These are phyloP conservation scores for Aureobasidium uvarum DNA, from an alignment of 2,329 filamentous ascomycete species.

Conservation along the genomic window DNA sequence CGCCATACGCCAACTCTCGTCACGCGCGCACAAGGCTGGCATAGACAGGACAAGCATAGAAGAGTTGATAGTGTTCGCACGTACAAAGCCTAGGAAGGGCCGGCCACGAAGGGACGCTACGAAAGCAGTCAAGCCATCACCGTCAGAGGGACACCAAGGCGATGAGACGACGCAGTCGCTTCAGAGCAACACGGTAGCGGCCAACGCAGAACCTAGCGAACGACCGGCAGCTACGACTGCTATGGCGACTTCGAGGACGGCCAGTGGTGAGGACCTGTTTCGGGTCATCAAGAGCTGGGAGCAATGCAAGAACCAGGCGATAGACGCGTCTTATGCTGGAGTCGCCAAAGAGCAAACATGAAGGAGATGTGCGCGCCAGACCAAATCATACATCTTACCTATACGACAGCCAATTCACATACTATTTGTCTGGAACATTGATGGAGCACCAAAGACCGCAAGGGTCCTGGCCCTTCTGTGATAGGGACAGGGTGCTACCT, in stretches of 20 bases:
- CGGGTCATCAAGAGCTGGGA: conserved; percentile 8
- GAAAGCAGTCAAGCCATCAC: not conserved
- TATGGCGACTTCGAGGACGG: not conserved
- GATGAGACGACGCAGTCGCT: not conserved
- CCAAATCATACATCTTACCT: not conserved
- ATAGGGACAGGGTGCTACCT: not conserved
- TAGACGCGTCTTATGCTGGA: not conserved
- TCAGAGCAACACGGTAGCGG: not conserved
- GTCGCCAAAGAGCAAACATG: not conserved
- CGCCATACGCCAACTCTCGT: conserved; percentile 2
- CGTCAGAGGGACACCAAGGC: not conserved
- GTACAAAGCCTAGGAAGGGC: not conserved
- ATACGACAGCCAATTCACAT: no score
- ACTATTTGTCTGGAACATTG: not conserved
- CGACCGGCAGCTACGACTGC: not conserved
- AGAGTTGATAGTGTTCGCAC: conserved; percentile 12
- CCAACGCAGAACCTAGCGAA: not conserved
- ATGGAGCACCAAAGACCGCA: not conserved
- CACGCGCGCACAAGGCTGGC: conserved; percentile 5
- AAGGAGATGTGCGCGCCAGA: not conserved
- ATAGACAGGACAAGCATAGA: not conserved
- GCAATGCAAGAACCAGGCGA: not conserved
- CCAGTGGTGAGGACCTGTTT: not conserved
- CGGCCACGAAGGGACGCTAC: not conserved
- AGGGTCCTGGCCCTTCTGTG: not conserved